Evolutionary conservation across 2,329 filamentous ascomycete species (phyloP).

Genomic region (Monosporascus cannonballus): DNA sequence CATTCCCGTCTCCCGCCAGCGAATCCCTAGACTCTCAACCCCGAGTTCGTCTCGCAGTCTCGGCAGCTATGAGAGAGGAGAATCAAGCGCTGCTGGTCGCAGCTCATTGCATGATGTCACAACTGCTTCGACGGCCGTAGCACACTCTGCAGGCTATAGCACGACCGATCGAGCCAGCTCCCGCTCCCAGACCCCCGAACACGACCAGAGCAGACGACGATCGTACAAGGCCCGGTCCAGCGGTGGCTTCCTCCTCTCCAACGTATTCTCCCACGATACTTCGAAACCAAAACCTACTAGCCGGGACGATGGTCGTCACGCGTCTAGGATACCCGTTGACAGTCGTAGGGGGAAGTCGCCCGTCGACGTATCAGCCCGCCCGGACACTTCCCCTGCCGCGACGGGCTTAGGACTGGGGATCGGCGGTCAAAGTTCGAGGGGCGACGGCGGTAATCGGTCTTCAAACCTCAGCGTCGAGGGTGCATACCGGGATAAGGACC

Average conservation of each 20-base stretch:
- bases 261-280: conserved; percentile 28
- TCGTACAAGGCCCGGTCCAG: conserved; percentile 38
- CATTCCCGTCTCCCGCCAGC: conserved; percentile 7
- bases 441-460: conserved; percentile 7
- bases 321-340: conserved; percentile 24
- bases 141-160: conserved; percentile 11
- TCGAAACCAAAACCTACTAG: conserved; percentile 7
- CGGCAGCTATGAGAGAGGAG: conserved; percentile 37
- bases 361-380: conserved; percentile 10
- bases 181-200: conserved; percentile 9
- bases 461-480: neutral
- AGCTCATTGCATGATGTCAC: conserved; percentile 19
- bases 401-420: conserved; percentile 6
- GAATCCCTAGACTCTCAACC: conserved; percentile 20
- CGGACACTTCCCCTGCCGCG: conserved; percentile 1
- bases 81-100: conserved; percentile 33
- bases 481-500: neutral
- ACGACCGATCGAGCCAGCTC: conserved; percentile 7
- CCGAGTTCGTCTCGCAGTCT: conserved; percentile 25
- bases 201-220: conserved; percentile 19
- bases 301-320: conserved; percentile 26
- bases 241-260: conserved; percentile 46
- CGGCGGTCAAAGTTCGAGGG: conserved; percentile 9
- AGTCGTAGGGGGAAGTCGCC: conserved; percentile 21
- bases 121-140: conserved; percentile 10